Base-by-base conservation (phyloP, 129 eudicot species). In the Heracleum sosnowskyi region DNA sequence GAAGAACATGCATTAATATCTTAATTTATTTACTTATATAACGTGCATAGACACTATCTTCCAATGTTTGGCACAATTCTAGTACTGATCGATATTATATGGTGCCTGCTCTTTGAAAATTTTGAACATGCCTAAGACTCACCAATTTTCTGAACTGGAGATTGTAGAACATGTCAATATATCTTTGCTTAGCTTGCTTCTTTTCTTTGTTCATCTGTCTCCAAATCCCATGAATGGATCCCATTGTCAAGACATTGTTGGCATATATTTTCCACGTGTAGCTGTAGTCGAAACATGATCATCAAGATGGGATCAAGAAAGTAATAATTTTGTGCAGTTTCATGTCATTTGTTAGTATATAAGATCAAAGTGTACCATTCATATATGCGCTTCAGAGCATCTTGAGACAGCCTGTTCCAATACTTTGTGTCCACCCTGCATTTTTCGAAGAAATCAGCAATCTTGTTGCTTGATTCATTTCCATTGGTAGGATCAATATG, bases 211-310 rank as follows among this genome's bases (percentile, higher is more conserved):
- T 90, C 53, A 96, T 1, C 79, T 85, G 89, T 80, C 78, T 92
- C 99, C 99, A 96, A 78, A 92, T 83, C 3, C 89, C 92, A 69
- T 96, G 90, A 63, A 83, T 84, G 42, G 88, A 83, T 44, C 97
- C 97, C 97, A 96, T 92, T 79, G 89, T 90, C 90, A 96, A 77
- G 11, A 87, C 90, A 80, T 89, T 92, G 83, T 86, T 92, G 41
- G 97, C 97, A 76, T 92, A 92, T 29, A 92, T 96, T 89, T 92
- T 90, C 99, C 99, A 96, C 77, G 99, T 92, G 77, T 96, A 96
- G 83, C 99, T 96, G 96, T 84, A 80, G 26, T 31, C 17, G 20
- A 36, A 66, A 64, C 44, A 47, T 74, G 34, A 72, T 72, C 31
- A 41, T 72, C 45, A 37, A 41, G 45, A 39, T 9, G 15, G n/a